Base-by-base conservation (phyloP, 805 yeast genomes). In the Kuraishia cidri region DNA sequence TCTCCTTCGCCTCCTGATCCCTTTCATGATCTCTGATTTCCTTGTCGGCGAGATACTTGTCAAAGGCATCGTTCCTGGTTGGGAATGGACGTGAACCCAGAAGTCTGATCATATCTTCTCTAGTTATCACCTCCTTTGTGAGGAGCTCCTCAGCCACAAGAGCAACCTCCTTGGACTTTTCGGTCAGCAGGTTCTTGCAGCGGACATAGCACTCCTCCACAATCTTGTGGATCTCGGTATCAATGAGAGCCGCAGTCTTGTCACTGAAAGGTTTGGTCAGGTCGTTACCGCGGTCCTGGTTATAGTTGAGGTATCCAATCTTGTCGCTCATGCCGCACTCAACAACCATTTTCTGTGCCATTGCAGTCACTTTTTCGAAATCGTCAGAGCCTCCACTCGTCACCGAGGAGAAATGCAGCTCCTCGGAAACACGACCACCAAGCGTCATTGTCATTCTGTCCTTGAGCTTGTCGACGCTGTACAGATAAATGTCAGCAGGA, bases 311-410 rank as follows among this genome's bases (percentile, higher is more conserved):
- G 54, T 52, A 40, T 1, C 96, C 97, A 33, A 88, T 64, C 49
- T 75, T 71, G 6, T 72, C 66, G n/a, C 92, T 79, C 94, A 87
- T 85, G 20, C 96, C 96, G 37, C 84, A 69, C 46, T 75, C 76
- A 25, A 86, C 72, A 21, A 88, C 94, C 97, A 88, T 88, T 14
- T 79, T 75, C 44, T 75, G 79, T 3, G 96, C 96, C 72, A 88
- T 80, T 43, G 72, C 75, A 1, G 96, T 87, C 24, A 87, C 84
- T 51, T 88, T 85, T 56, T 85, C 84, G 64, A 88, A 87, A 56
- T 88, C 97, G 54, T 87, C 95, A 28, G 81, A 75, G 0, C 94
- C 96, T 38, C 97, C 97, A 40, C 87, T 77, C 2, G 96, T 88
- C 4, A 88, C 95, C 1, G 87, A 72, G 27, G 72, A 72, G 54